phyloP scores from a whole-genome alignment of 805 yeast genomes.

The Myxozyma vanderwaltii region DNA sequence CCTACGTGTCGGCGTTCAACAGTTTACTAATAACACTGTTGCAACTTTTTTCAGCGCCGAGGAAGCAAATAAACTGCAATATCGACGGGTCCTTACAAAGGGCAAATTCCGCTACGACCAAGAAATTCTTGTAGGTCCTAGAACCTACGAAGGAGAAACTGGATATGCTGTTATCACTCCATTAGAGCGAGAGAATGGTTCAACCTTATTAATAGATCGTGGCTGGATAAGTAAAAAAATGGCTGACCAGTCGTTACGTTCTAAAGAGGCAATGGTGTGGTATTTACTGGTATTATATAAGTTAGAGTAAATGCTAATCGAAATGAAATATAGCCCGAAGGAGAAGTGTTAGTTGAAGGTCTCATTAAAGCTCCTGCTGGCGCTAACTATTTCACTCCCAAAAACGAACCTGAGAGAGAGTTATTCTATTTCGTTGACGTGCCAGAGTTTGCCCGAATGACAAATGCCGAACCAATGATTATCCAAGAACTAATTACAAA shows the following conservation, averaged over 20 bases:
- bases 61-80: constrained; percentile 74
- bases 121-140: constrained; percentile 91
- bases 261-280: constrained; percentile 56
- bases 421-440: constrained; percentile 81
- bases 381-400: constrained; percentile 61
- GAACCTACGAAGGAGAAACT: constrained; percentile 66
- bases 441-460: constrained; percentile 70
- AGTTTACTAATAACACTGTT: background rate
- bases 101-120: constrained; percentile 82
- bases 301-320: background rate
- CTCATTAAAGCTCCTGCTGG: constrained; percentile 59
- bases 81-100: constrained; percentile 69
- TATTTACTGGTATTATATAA: background rate
- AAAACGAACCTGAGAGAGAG: constrained; percentile 64
- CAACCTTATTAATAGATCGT: constrained; percentile 78
- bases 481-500: constrained; percentile 67
- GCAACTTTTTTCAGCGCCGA: constrained; percentile 52
- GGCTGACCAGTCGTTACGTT: constrained; percentile 59
- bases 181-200: constrained; percentile 73
- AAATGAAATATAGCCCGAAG: constrained; percentile 51
- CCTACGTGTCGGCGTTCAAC: too few species aligned
- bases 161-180: constrained; percentile 87
- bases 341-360: constrained; percentile 71
- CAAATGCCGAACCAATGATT: constrained; percentile 71
- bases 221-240: constrained; percentile 87